Percentiles rank a stretch among this genome's conserved stretches.
These are phyloP conservation scores for Stephania yunnanensis DNA, from an alignment of 164 flowering plant genomes.

Conservation along the genomic window DNA sequence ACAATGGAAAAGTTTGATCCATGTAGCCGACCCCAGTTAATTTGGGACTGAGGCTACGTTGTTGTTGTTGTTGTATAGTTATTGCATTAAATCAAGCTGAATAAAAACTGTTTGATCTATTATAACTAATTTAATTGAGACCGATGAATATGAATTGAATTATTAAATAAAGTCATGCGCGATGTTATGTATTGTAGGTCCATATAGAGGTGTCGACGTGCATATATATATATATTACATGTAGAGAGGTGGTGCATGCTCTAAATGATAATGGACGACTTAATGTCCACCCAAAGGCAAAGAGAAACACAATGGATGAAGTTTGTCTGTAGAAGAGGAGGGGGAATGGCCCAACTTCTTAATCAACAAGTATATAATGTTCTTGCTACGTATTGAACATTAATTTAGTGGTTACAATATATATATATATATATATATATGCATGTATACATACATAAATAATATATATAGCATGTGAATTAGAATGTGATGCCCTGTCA, in stretches of 20 bases:
- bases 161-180: background rate
- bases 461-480: background rate
- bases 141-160: background rate
- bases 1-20: no score
- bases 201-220: background rate
- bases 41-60: no score
- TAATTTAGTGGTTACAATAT: background rate
- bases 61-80: no score
- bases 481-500: background rate
- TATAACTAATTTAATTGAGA: background rate
- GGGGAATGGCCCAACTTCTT: background rate
- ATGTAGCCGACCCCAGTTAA: no score
- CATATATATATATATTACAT: no score
- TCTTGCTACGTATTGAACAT: no score
- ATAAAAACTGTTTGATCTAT: no score
- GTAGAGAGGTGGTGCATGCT: background rate
- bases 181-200: background rate
- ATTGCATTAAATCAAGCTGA: no score
- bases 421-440: background rate
- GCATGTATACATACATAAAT: no score
- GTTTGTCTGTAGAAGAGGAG: conserved; percentile 2
- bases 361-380: background rate
- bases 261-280: background rate
- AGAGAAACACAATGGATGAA: background rate
- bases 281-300: background rate